Percentiles rank a stretch among this genome's conserved stretches.
Conservation (phyloP, 257 asterid species). For the Penstemon newberryi region DNA sequence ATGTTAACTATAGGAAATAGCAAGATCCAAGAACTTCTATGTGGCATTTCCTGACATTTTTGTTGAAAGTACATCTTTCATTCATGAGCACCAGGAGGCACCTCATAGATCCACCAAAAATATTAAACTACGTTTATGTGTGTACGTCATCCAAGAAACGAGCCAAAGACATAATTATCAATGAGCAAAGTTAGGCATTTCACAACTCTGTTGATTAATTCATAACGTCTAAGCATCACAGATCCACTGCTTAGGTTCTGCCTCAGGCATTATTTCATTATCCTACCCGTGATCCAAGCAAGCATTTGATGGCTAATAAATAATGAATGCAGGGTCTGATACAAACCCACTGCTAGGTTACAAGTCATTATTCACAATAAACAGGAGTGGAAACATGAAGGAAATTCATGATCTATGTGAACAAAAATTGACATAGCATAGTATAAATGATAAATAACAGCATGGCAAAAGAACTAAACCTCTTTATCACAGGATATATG, state of each 20-base stretch:
- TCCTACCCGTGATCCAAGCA: slow-evolving; percentile 23
- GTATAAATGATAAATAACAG: slow-evolving; percentile 11
- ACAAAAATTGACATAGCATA: neutral
- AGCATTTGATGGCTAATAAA: slow-evolving; percentile 21
- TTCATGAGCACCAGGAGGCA: no score
- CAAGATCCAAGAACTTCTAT: neutral
- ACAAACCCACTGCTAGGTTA: slow-evolving; percentile 11
- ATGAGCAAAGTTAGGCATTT: neutral
- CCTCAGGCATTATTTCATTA: slow-evolving; percentile 7
- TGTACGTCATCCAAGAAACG: neutral
- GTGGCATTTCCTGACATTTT: neutral
- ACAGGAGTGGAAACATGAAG: slow-evolving; percentile 23
- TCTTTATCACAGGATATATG: slow-evolving; percentile 18
- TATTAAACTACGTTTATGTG: neutral
- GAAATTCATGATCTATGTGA: neutral
- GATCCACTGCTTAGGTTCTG: slow-evolving; percentile 16
- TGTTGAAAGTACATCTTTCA: neutral
- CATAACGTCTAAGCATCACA: slow-evolving; percentile 13
- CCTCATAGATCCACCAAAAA: neutral
- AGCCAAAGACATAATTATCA: neutral
- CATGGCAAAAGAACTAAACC: slow-evolving; percentile 7
- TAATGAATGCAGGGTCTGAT: slow-evolving; percentile 17
- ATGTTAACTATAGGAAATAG: neutral
- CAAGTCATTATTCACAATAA: slow-evolving; percentile 13
- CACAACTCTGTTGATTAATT: slow-evolving; percentile 7